Conservation (phyloP, 169 alveolate species). For the Theileria annulata region DNA sequence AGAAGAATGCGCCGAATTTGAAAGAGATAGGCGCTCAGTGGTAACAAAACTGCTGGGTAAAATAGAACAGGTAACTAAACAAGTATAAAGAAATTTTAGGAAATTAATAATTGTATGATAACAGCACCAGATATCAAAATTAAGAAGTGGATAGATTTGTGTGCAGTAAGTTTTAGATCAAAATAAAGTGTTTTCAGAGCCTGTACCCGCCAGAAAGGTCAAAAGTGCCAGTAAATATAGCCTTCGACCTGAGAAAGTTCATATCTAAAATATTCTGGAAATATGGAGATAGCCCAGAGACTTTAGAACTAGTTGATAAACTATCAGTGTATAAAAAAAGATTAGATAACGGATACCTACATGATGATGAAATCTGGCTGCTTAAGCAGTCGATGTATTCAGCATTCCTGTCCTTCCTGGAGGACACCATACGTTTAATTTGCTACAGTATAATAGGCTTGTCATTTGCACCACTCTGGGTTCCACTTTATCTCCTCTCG, state of each 20-base stretch:
- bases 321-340: conserved; percentile 78
- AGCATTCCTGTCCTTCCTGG: conserved; percentile 79
- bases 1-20: conserved; percentile 74
- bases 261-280: conserved; percentile 82
- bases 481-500: conserved; percentile 83
- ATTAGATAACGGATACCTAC: conserved; percentile 75
- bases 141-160: conserved; percentile 75
- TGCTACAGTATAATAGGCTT: conserved; percentile 77
- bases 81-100: conserved; percentile 36
- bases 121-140: conserved; percentile 80
- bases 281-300: conserved; percentile 74
- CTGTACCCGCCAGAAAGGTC: conserved; percentile 88
- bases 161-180: conserved; percentile 52
- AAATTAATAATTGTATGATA: conserved; percentile 77
- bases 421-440: conserved; percentile 67
- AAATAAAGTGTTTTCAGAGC: conserved; percentile 30
- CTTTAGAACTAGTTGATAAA: conserved; percentile 72
- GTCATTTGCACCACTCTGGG: conserved; percentile 86
- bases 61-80: conserved; percentile 63
- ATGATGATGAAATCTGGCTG: conserved; percentile 88
- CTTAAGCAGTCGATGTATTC: conserved; percentile 86
- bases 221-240: conserved; percentile 79
- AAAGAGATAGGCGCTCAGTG: conserved; percentile 71
- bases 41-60: conserved; percentile 69
- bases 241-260: conserved; percentile 76